Conservation (phyloP, 2,329 filamentous ascomycete genomes). For the Xylariales sp. region DNA sequence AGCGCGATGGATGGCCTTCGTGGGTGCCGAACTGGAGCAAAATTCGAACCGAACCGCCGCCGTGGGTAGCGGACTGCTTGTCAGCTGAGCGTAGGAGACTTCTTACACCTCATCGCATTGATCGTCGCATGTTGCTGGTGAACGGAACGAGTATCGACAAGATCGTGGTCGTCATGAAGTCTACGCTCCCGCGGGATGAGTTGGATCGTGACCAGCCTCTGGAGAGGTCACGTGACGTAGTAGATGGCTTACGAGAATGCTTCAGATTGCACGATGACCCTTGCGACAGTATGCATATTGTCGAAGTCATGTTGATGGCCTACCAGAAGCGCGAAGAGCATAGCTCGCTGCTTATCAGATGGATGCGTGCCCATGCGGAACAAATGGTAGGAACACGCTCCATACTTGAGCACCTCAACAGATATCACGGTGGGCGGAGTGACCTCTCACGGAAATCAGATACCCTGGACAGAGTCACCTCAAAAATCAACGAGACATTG, state of each 20-base stretch:
- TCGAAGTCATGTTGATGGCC: too few relatives aligned
- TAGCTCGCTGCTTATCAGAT: too few relatives aligned
- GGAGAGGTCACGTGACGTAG: too few relatives aligned
- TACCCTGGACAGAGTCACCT: neutral
- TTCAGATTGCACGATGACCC: too few relatives aligned
- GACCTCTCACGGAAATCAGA: neutral
- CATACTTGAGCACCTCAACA: neutral
- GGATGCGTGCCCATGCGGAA: too few relatives aligned
- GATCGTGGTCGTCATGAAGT: neutral
- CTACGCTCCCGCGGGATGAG: too few relatives aligned
- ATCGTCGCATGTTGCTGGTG: neutral
- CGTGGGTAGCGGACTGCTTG: neutral
- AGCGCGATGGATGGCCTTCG: neutral
- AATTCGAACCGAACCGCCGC: neutral
- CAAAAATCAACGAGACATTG: neutral
- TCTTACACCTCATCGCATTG: neutral
- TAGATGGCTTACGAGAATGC: too few relatives aligned
- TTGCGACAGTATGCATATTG: too few relatives aligned
- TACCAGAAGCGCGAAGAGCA: too few relatives aligned
- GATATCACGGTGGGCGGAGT: neutral
- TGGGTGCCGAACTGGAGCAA: neutral
- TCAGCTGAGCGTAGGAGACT: neutral
- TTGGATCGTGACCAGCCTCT: too few relatives aligned
- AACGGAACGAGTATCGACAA: neutral
- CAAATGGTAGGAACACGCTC: too few relatives aligned